phyloP scores from a whole-genome alignment of 768 basidiomycete genomes.

The Amanita exitialis region DNA sequence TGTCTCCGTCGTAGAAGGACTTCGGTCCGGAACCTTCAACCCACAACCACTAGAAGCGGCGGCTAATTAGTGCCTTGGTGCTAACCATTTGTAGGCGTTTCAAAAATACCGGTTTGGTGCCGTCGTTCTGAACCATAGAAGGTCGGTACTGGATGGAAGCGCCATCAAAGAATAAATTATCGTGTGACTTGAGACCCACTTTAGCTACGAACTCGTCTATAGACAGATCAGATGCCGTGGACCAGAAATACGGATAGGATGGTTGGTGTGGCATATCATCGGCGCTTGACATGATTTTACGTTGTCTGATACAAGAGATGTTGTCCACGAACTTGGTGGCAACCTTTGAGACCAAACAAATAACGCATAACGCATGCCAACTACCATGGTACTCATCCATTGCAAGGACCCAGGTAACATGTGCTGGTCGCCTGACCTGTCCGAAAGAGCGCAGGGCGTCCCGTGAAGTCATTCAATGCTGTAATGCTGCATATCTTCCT shows the following conservation, averaged over 20 bases:
- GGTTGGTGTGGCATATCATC: constrained; percentile 31
- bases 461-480: too few relatives aligned
- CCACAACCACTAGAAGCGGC: constrained; percentile 55
- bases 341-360: neutral
- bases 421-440: neutral
- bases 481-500: too few relatives aligned
- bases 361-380: neutral
- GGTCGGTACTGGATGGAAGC: constrained; percentile 46
- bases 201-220: constrained; percentile 48
- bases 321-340: neutral
- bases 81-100: neutral
- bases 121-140: constrained; percentile 72
- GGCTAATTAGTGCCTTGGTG: neutral
- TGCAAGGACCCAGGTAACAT: neutral
- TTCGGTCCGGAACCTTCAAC: constrained; percentile 21
- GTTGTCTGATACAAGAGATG: neutral
- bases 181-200: constrained; percentile 17
- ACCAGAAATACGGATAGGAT: constrained; percentile 45
- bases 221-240: constrained; percentile 25
- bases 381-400: neutral
- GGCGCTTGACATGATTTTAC: constrained; percentile 11
- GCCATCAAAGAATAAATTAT: neutral
- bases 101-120: constrained; percentile 52
- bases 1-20: neutral
- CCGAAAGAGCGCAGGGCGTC: too few relatives aligned